Conservation (phyloP, 2,329 filamentous ascomycete genomes). For the Verticillium albo-atrum region DNA sequence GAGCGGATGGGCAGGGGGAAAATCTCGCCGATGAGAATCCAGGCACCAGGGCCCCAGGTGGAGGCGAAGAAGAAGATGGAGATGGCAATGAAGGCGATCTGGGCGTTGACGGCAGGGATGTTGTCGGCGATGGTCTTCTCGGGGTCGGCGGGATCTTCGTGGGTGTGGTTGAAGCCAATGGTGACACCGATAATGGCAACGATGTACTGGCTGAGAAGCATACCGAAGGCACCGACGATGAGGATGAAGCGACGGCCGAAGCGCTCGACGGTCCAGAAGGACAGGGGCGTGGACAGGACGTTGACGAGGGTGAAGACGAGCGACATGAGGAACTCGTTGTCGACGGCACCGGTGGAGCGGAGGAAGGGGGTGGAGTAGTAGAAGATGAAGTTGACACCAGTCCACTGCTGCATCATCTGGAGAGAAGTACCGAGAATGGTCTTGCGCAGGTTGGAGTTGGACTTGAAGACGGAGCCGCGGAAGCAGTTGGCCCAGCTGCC, state of each 20-base stretch:
- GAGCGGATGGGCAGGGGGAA: slow-evolving; percentile 87
- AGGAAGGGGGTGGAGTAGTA: slow-evolving; percentile 85
- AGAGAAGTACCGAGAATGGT: slow-evolving; percentile 68
- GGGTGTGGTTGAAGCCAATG: slow-evolving; percentile 47
- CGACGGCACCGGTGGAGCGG: slow-evolving; percentile 69
- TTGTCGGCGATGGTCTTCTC: slow-evolving; percentile 42
- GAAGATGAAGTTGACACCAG: slow-evolving; percentile 92
- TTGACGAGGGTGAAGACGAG: slow-evolving; percentile 87
- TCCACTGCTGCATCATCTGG: slow-evolving; percentile 80
- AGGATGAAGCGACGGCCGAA: slow-evolving; percentile 78
- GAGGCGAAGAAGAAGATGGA: slow-evolving; percentile 91
- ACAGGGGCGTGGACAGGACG: slow-evolving; percentile 77
- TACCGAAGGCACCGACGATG: slow-evolving; percentile 72
- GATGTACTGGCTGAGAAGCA: slow-evolving; percentile 84
- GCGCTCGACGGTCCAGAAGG: slow-evolving; percentile 81
- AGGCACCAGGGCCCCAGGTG: slow-evolving; percentile 81
- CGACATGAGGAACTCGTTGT: slow-evolving; percentile 76
- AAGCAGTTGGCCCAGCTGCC: slow-evolving; percentile 67
- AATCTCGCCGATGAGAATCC: slow-evolving; percentile 84
- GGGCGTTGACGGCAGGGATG: slow-evolving; percentile 55
- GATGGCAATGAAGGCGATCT: slow-evolving; percentile 86
- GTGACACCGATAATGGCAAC: slow-evolving; percentile 72
- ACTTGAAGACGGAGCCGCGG: slow-evolving; percentile 55
- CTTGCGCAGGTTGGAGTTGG: slow-evolving; percentile 65
- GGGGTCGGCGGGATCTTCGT: slow-evolving; percentile 36